These are phyloP conservation scores for Ramicandelaber brevisporus DNA, from an alignment of 192 early-diverging fungal species.

Conservation along the genomic window DNA sequence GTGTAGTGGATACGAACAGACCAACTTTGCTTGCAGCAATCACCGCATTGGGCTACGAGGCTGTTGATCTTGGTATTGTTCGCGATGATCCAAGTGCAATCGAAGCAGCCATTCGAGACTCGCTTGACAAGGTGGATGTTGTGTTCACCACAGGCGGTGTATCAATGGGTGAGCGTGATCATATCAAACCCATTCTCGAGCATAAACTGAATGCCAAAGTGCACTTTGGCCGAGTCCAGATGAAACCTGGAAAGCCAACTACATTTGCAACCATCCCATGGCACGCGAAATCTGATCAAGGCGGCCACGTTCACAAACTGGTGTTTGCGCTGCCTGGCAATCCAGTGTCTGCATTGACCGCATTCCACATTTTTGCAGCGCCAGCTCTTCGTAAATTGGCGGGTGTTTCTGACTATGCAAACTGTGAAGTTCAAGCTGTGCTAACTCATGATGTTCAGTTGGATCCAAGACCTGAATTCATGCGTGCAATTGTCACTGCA, in stretches of 20 bases:
- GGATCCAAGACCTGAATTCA: conserved; percentile 42
- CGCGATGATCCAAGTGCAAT: conserved; percentile 35
- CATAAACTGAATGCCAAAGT: conserved; percentile 46
- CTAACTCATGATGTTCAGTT: conserved; percentile 21
- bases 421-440: conserved; percentile 3
- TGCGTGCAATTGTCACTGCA: conserved; percentile 21
- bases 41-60: conserved; percentile 27
- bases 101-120: conserved; percentile 13
- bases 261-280: conserved; percentile 61
- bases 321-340: conserved; percentile 86
- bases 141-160: conserved; percentile 85
- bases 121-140: conserved; percentile 35
- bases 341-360: conserved; percentile 73
- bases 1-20: conserved; percentile 69
- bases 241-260: conserved; percentile 92
- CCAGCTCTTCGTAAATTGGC: conserved; percentile 61
- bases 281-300: conserved; percentile 5
- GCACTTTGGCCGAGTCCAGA: conserved; percentile 68
- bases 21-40: conserved; percentile 45
- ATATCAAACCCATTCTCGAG: conserved; percentile 68
- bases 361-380: conserved; percentile 71
- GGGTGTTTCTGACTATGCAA: conserved; percentile 10
- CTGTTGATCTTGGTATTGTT: conserved; percentile 47
- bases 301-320: conserved; percentile 16
- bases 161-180: conserved; percentile 93